Conservation (phyloP, 108 stramenopile species). For the Ochromonas danica region DNA sequence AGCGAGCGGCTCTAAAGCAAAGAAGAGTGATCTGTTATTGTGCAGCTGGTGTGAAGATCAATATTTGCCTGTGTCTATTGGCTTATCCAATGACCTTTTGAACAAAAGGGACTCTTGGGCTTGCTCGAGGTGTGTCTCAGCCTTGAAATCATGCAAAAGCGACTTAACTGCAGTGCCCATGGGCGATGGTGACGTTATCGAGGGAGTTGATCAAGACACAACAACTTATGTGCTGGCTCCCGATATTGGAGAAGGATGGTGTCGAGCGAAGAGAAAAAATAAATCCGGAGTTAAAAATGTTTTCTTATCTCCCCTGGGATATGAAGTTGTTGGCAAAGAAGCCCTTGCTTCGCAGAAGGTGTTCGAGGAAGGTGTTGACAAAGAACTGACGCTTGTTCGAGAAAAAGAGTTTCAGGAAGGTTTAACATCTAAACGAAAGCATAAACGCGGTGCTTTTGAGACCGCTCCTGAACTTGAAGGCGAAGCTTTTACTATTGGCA, state of each 20-base stretch:
- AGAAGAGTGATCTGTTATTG: background rate
- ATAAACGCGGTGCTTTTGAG: too few relatives aligned
- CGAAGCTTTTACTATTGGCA: too few relatives aligned
- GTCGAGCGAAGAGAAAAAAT: background rate
- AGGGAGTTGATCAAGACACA: background rate
- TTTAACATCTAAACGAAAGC: too few relatives aligned
- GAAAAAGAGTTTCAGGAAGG: slow-evolving; percentile 12
- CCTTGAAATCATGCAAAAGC: background rate
- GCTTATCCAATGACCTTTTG: background rate
- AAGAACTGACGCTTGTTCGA: background rate
- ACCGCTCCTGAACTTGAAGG: too few relatives aligned
- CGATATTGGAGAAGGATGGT: background rate
- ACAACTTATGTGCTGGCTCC: background rate
- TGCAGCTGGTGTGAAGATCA: slow-evolving; percentile 7
- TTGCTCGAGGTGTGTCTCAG: background rate
- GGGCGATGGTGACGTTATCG: background rate
- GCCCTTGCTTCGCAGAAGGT: background rate
- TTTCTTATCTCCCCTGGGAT: slow-evolving; percentile 28
- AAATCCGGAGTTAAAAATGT: background rate
- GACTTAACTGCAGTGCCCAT: background rate
- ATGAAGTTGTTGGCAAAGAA: slow-evolving; percentile 9
- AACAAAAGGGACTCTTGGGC: background rate
- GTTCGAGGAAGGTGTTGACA: background rate
- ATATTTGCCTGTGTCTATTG: background rate
- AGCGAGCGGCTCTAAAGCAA: too few relatives aligned